Evolutionary conservation across 179 eudicot species (phyloP).

Genomic region (Beta lomatogona): DNA sequence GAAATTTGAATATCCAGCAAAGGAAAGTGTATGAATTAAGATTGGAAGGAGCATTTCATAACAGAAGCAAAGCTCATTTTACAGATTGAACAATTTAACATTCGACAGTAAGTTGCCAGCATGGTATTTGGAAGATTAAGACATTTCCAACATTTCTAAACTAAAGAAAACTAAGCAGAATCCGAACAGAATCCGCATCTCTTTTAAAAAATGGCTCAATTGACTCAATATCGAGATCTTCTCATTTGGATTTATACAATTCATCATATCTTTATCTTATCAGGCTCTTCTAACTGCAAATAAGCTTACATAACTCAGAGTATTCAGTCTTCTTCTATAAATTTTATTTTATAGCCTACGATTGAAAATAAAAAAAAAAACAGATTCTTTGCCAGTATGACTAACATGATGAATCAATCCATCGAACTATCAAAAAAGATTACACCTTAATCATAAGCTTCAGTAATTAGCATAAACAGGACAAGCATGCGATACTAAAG

Average conservation of each 20-base stretch:
- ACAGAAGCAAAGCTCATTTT: constrained; percentile 3
- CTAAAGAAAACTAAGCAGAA: background rate
- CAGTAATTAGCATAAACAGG: background rate
- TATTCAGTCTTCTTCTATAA: background rate
- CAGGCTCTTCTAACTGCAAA: constrained; percentile 6
- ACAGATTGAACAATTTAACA: background rate
- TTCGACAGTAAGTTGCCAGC: background rate
- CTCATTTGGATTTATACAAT: background rate
- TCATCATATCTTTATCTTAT: background rate
- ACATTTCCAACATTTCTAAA: background rate
- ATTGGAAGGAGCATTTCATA: background rate
- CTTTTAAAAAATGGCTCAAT: background rate
- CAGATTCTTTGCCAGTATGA: background rate
- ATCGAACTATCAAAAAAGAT: background rate
- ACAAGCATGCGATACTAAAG: constrained; percentile 2
- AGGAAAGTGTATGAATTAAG: too few relatives aligned
- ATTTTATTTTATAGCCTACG: too few relatives aligned
- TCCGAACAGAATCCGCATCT: background rate
- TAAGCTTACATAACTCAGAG: background rate
- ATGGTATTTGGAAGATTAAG: background rate
- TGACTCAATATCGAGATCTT: background rate
- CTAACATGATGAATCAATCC: background rate
- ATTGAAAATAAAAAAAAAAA: background rate
- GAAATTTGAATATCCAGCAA: too few relatives aligned
- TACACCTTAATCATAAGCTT: background rate